Evolutionary conservation across 257 asterid genomes (phyloP), one percentile per base, ranked within the genome.

Genomic region (Verbena officinalis): DNA sequence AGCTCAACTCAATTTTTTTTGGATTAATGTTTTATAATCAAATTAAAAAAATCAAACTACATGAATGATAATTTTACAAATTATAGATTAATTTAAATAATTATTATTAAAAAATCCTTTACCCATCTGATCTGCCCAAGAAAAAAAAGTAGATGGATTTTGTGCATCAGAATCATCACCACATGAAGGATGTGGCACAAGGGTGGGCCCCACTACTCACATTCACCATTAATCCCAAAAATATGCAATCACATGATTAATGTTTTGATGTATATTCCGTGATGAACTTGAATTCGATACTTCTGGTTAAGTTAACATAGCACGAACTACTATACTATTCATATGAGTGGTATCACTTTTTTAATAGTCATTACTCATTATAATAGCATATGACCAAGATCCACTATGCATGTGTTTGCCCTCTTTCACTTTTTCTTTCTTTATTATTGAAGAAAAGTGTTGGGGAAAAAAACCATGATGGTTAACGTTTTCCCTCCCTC

Each of bases 191-290:
- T 58, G 48, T 30, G 43, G 72, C 70, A 31, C 54, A 15, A 17
- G 17, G 31, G 69, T 78, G 83, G 83, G 87, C 51, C 76, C 89
- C 73, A 72, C 62, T 8, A 13, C 63, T 50, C 71, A 65, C 79
- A 65, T 38, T 73, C 68, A 63, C 72, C 62, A 69, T 68, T 69
- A 74, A 57, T 69, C 85, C 51, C 7, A 40, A 38, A n/a, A 63
- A 75, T 81, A 83, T 78, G 83, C 70, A 80, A 82, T 80, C 96
- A 85, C 91, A 86, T 88, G 95, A 75, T 73, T 46, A 42, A n/a
- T 7, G 23, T n/a, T 76, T 63, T 73, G 65, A 58, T 71, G 59
- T 48, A 67, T 77, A 72, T 75, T 68, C 74, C 70, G 62, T 55
- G 46, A 16, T 17, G 55, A n/a, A n/a, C n/a, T n/a, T n/a, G n/a